Evolutionary conservation across 306 rosid species (phyloP).

Genomic region (Argentina anserina): DNA sequence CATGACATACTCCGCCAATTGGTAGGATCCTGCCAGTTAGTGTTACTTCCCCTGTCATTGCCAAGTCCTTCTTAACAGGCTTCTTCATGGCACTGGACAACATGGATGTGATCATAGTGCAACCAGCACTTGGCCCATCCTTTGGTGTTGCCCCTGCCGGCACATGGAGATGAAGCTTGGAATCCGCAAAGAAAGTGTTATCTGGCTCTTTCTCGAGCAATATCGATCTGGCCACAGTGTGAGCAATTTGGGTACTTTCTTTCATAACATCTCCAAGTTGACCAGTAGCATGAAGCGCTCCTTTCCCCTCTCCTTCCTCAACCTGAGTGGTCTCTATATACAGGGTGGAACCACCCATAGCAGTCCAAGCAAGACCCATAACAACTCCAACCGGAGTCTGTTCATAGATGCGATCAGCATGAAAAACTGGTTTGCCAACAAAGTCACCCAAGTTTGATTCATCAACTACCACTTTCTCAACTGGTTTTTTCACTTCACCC

Average conservation of each 20-base stretch:
- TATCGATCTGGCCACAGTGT: slow-evolving; percentile 76
- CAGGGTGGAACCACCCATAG: slow-evolving; percentile 98
- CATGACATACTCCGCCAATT: slow-evolving; percentile 86
- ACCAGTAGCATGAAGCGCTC: slow-evolving; percentile 73
- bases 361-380: slow-evolving; percentile 99
- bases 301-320: slow-evolving; percentile 92
- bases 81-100: slow-evolving; percentile 85
- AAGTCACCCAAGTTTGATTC: slow-evolving; percentile 54
- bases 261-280: slow-evolving; percentile 99
- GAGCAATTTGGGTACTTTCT: slow-evolving; percentile 98
- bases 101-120: slow-evolving; percentile 96
- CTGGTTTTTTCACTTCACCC: slow-evolving; percentile 30
- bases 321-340: slow-evolving; percentile 80
- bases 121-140: slow-evolving; percentile 99
- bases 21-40: slow-evolving; percentile 97
- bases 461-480: slow-evolving; percentile 59
- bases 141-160: slow-evolving; percentile 98
- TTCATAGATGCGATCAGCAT: slow-evolving; percentile 84
- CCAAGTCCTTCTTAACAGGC: slow-evolving; percentile 84
- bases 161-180: slow-evolving; percentile 93
- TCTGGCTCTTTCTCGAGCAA: slow-evolving; percentile 57
- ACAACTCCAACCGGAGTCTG: slow-evolving; percentile 91
- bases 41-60: slow-evolving; percentile 99
- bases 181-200: slow-evolving; percentile 63
- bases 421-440: slow-evolving; percentile 98